A percentile compares a stretch with the other conserved stretches of the same genome.
Conservation (phyloP, 768 basidiomycete genomes). For the Russula foetens region DNA sequence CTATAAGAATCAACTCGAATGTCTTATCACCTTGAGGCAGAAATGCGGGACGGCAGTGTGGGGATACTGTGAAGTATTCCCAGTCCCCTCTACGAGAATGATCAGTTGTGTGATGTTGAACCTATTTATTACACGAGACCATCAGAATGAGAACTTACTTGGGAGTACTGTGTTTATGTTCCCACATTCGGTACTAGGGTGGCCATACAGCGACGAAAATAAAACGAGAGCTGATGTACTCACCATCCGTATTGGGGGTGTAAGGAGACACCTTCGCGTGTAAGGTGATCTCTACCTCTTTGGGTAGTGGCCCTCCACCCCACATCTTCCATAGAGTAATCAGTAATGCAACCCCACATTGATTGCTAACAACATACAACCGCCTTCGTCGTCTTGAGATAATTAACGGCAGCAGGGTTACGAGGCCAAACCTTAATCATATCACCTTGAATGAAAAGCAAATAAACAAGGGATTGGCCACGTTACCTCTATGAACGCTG, state of each 20-base stretch:
- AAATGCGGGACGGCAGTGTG: constrained; percentile 17
- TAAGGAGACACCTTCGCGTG: constrained; percentile 21
- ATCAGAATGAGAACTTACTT: constrained; percentile 7
- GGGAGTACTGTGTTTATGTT: constrained; percentile 21
- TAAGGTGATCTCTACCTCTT: constrained; percentile 22
- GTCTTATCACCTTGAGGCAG: constrained; percentile 20
- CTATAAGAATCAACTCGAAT: constrained; percentile 21
- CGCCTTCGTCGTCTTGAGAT: constrained; percentile 21
- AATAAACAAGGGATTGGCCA: neutral
- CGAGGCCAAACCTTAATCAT: constrained; percentile 24
- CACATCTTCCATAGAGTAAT: constrained; percentile 21
- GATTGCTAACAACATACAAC: constrained; percentile 16
- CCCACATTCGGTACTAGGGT: constrained; percentile 20
- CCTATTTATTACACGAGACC: neutral
- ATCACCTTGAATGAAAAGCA: neutral
- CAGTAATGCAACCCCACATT: neutral
- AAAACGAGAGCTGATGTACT: neutral
- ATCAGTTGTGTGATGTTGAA: neutral
- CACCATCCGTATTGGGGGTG: constrained; percentile 23
- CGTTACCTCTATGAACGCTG: constrained; percentile 29
- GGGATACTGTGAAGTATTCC: constrained; percentile 21
- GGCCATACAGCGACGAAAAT: neutral
- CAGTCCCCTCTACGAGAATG: constrained; percentile 21
- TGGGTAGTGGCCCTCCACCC: constrained; percentile 25
- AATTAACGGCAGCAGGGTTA: constrained; percentile 15